These are phyloP conservation scores for Kwoniella botswanensis DNA, from an alignment of 768 basidiomycete genomes.

Conservation along the genomic window DNA sequence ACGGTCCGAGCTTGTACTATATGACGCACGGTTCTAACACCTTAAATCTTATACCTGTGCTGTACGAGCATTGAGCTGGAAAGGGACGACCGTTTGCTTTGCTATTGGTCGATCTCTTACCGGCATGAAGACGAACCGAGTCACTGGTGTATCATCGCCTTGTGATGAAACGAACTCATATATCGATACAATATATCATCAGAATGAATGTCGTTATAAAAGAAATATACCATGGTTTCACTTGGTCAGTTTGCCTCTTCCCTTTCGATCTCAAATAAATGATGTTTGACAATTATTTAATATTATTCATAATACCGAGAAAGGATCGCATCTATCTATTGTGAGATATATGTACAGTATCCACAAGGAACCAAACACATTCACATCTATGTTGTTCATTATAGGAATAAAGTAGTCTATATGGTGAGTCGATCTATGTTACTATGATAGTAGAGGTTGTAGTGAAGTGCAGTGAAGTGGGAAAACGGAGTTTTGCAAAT, in stretches of 20 bases:
- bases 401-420: background rate
- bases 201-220: background rate
- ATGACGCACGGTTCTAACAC: background rate
- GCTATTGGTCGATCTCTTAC: background rate
- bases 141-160: background rate
- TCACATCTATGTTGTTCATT: background rate
- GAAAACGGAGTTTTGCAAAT: background rate
- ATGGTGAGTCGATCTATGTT: background rate
- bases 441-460: no score
- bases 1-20: background rate
- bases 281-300: background rate
- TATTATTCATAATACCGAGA: background rate
- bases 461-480: background rate
- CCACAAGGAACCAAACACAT: background rate
- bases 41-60: background rate
- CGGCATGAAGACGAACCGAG: background rate
- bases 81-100: no score
- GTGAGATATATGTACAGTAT: background rate
- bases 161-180: background rate
- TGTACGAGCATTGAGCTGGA: background rate
- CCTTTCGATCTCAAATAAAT: no score
- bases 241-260: background rate
- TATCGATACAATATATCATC: background rate
- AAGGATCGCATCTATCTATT: background rate
- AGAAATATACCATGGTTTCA: background rate